Conservation (phyloP, 257 asterid species). For the Scutellaria baicalensis region DNA sequence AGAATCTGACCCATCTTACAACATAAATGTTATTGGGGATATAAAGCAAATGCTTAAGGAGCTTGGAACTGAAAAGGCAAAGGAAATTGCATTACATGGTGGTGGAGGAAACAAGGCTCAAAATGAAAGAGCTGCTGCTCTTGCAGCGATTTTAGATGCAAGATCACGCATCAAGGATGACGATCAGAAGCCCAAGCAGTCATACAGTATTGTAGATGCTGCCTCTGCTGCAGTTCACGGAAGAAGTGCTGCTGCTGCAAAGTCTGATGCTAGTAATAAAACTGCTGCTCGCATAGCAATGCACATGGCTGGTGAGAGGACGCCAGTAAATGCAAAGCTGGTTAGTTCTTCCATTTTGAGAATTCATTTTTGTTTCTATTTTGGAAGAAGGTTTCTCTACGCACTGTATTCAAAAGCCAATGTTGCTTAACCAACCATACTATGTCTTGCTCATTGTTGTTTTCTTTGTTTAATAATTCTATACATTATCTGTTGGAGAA, state of each 20-base stretch:
- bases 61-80: conserved; percentile 88
- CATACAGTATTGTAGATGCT: conserved; percentile 91
- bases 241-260: conserved; percentile 97
- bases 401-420: background rate
- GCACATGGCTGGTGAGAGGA: conserved; percentile 98
- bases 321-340: conserved; percentile 85
- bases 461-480: background rate
- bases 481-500: background rate
- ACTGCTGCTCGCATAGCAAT: conserved; percentile 95
- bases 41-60: conserved; percentile 88
- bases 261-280: conserved; percentile 70
- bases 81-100: conserved; percentile 92
- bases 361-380: background rate
- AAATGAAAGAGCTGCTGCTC: conserved; percentile 85
- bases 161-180: conserved; percentile 89
- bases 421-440: background rate
- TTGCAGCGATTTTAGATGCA: conserved; percentile 76
- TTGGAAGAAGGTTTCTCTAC: background rate
- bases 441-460: background rate
- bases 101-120: conserved; percentile 98
- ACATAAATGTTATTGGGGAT: conserved; percentile 77
- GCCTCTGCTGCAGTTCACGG: conserved; percentile 99
- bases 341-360: conserved; percentile 37
- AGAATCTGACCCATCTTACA: conserved; percentile 85
- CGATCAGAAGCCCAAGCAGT: conserved; percentile 44